Evolutionary conservation across 306 rosid species (phyloP).

Genomic region (Hippophae gyantsensis): DNA sequence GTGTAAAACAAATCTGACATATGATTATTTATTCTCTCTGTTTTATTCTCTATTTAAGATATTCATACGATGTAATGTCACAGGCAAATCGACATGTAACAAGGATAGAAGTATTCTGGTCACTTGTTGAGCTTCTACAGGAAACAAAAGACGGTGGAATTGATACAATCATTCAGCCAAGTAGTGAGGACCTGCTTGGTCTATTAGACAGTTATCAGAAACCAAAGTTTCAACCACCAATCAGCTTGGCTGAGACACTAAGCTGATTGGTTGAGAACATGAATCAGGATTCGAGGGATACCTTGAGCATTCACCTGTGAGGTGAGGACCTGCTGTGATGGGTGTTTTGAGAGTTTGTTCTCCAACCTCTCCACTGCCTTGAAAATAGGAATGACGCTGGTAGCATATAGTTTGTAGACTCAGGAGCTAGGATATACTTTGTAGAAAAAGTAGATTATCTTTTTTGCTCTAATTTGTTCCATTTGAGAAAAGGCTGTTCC

Average conservation of each 20-base stretch:
- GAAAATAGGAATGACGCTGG: no score
- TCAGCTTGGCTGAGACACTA: slow-evolving; percentile 28
- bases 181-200: neutral
- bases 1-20: neutral
- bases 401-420: no score
- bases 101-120: slow-evolving; percentile 66
- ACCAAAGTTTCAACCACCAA: slow-evolving; percentile 26
- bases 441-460: no score
- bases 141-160: slow-evolving; percentile 23
- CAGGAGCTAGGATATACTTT: no score
- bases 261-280: neutral
- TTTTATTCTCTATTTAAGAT: neutral
- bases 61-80: slow-evolving; percentile 6
- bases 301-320: slow-evolving; percentile 15
- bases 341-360: slow-evolving; percentile 17
- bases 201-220: slow-evolving; percentile 23
- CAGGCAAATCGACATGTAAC: slow-evolving; percentile 55
- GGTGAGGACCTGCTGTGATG: slow-evolving; percentile 9
- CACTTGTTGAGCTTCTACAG: slow-evolving; percentile 59
- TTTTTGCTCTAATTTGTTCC: no score
- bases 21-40: neutral
- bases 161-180: slow-evolving; percentile 29
- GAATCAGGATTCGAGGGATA: slow-evolving; percentile 7
- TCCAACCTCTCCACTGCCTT: no score
- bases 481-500: no score